These are phyloP conservation scores for Penicillium expansum DNA, from an alignment of 2,329 filamentous ascomycete species.

Conservation along the genomic window DNA sequence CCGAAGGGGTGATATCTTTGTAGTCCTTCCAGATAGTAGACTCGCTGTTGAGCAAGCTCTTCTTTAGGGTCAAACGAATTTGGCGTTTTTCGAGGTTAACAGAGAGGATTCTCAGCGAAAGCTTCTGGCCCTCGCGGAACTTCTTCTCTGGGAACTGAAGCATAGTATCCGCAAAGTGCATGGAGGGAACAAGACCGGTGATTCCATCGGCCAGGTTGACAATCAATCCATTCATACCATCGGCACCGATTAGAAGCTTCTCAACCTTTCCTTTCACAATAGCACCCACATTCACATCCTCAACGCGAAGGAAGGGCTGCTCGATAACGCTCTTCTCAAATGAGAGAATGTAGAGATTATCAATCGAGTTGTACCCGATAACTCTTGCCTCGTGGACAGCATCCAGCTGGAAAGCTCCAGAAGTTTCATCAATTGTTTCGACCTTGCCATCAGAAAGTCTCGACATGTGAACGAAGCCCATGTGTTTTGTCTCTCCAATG, in stretches of 20 bases:
- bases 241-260: slow-evolving; percentile 73
- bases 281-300: slow-evolving; percentile 80
- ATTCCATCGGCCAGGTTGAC: slow-evolving; percentile 84
- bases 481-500: slow-evolving; percentile 59
- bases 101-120: slow-evolving; percentile 83
- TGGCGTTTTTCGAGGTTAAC: slow-evolving; percentile 72
- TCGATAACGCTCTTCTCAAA: slow-evolving; percentile 78
- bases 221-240: slow-evolving; percentile 77
- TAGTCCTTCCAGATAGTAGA: slow-evolving; percentile 74
- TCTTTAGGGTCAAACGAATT: slow-evolving; percentile 87
- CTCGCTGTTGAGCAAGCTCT: slow-evolving; percentile 88
- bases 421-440: slow-evolving; percentile 72
- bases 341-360: slow-evolving; percentile 81
- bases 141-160: slow-evolving; percentile 95
- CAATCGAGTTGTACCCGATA: slow-evolving; percentile 80
- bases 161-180: slow-evolving; percentile 82
- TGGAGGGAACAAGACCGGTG: slow-evolving; percentile 80
- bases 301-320: slow-evolving; percentile 84
- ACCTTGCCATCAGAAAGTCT: slow-evolving; percentile 86
- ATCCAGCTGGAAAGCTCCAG: slow-evolving; percentile 74
- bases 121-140: slow-evolving; percentile 79
- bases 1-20: slow-evolving; percentile 68
- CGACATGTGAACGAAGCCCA: slow-evolving; percentile 96
- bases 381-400: slow-evolving; percentile 78
- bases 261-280: slow-evolving; percentile 80